phyloP scores from a whole-genome alignment of 306 rosid species.

The Malus sylvestris region DNA sequence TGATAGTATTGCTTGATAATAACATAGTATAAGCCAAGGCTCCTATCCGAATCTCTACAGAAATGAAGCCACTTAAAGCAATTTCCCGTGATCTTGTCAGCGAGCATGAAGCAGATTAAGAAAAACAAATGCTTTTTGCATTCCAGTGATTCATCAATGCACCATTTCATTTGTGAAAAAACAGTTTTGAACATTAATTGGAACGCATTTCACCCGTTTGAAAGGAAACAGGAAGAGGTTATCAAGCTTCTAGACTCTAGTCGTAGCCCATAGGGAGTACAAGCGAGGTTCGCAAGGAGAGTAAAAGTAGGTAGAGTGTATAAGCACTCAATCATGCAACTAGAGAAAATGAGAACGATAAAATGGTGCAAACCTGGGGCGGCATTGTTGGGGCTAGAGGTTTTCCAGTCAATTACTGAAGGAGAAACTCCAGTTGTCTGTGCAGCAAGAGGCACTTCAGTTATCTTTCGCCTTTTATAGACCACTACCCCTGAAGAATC shows the following conservation, averaged over 20 bases:
- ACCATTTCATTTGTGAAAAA: background rate
- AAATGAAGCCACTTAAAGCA: background rate
- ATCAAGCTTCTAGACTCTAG: background rate
- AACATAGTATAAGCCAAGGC: background rate
- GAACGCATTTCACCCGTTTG: background rate
- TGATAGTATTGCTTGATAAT: background rate
- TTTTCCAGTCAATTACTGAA: conserved; percentile 15
- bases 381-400: conserved; percentile 14
- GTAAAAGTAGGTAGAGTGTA: too few relatives aligned
- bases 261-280: background rate
- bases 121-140: background rate
- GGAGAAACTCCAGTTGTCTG: conserved; percentile 6
- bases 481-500: conserved; percentile 7
- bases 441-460: conserved; percentile 11
- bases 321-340: background rate
- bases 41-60: background rate
- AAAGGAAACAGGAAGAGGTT: background rate
- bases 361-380: conserved; percentile 48
- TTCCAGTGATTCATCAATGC: background rate
- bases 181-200: background rate
- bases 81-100: background rate
- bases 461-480: conserved; percentile 28
- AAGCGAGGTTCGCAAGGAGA: too few relatives aligned
- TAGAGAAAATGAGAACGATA: background rate
- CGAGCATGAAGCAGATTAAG: background rate